These are phyloP conservation scores for Trichoderma sp. DNA, from an alignment of 2,329 filamentous ascomycete species.

Conservation along the genomic window DNA sequence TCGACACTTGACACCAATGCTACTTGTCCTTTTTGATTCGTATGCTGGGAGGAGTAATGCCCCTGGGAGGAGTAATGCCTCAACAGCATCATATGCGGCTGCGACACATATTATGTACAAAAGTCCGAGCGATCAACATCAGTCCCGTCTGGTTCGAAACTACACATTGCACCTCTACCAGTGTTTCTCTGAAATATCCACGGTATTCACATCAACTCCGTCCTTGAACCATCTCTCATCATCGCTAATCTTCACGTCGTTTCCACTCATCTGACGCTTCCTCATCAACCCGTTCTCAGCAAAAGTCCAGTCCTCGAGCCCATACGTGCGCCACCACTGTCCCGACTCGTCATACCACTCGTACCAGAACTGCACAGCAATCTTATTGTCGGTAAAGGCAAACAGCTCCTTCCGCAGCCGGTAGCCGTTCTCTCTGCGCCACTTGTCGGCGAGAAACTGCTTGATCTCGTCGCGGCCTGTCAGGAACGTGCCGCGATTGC, in stretches of 20 bases:
- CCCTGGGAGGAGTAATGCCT: no score
- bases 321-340: slow-evolving; percentile 87
- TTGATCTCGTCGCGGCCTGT: slow-evolving; percentile 68
- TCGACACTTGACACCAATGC: no score
- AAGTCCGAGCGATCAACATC: no score
- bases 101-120: no score
- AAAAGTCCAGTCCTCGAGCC: slow-evolving; percentile 80
- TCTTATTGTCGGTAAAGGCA: slow-evolving; percentile 71
- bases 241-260: slow-evolving; percentile 66
- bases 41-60: no score
- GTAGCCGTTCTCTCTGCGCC: slow-evolving; percentile 72
- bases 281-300: slow-evolving; percentile 69
- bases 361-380: slow-evolving; percentile 91
- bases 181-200: slow-evolving; percentile 67
- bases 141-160: no score
- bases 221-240: slow-evolving; percentile 70
- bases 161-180: slow-evolving; percentile 50
- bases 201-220: slow-evolving; percentile 67
- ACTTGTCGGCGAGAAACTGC: slow-evolving; percentile 71
- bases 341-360: slow-evolving; percentile 71
- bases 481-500: slow-evolving; percentile 73
- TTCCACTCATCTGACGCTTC: slow-evolving; percentile 76
- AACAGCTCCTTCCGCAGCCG: slow-evolving; percentile 82
- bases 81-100: no score
- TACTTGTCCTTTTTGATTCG: no score